Evolutionary conservation across 108 stramenopile species (phyloP).

Genomic region (Nitzschia inconspicua): DNA sequence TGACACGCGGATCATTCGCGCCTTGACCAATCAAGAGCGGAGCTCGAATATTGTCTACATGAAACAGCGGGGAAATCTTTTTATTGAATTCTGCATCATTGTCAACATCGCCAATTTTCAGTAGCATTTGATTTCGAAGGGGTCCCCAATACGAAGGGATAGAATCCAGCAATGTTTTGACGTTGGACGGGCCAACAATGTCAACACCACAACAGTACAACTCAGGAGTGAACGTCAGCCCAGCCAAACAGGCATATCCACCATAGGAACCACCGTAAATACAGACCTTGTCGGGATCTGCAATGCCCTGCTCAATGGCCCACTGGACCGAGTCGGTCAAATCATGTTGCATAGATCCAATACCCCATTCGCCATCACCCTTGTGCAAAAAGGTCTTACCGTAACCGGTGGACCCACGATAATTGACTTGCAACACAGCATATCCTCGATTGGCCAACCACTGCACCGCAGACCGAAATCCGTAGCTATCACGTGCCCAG

Average conservation of each 20-base stretch:
- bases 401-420: slow-evolving; percentile 58
- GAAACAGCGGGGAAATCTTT: slow-evolving; percentile 62
- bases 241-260: slow-evolving; percentile 62
- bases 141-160: slow-evolving; percentile 67
- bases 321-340: slow-evolving; percentile 53
- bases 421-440: slow-evolving; percentile 58
- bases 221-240: slow-evolving; percentile 61
- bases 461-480: slow-evolving; percentile 43
- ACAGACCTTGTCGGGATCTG: slow-evolving; percentile 51
- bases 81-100: slow-evolving; percentile 53
- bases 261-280: slow-evolving; percentile 64
- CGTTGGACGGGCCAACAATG: slow-evolving; percentile 65
- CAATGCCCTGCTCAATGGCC: slow-evolving; percentile 57
- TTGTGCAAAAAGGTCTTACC: slow-evolving; percentile 58
- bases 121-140: slow-evolving; percentile 49
- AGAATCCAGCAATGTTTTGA: slow-evolving; percentile 52
- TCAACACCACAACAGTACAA: slow-evolving; percentile 62
- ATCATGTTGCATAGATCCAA: slow-evolving; percentile 67
- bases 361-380: slow-evolving; percentile 64
- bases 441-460: slow-evolving; percentile 67
- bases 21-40: slow-evolving; percentile 70
- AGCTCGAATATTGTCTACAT: slow-evolving; percentile 59
- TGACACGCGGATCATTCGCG: slow-evolving; percentile 65
- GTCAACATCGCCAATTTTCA: slow-evolving; percentile 65
- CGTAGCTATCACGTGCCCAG: slow-evolving; percentile 57